These are phyloP conservation scores for Lentinula raphanica DNA, from an alignment of 768 basidiomycete genomes.

Conservation along the genomic window DNA sequence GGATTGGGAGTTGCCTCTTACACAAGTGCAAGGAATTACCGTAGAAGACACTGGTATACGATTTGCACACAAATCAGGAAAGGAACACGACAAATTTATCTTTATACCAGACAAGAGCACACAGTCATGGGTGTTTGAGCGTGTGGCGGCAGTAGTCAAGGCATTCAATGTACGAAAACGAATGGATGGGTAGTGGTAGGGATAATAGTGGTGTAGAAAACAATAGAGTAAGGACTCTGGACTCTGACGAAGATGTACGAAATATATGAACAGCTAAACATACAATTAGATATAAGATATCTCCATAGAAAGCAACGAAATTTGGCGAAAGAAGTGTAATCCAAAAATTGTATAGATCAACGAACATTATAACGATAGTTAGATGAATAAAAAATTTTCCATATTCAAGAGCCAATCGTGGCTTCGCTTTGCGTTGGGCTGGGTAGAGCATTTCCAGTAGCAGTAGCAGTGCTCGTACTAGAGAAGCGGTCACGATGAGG, in stretches of 20 bases:
- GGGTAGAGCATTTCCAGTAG: conserved; percentile 20
- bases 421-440: conserved; percentile 34
- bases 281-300: conserved; percentile 1
- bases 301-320: not conserved
- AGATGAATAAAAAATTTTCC: not conserved
- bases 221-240: not conserved
- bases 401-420: conserved; percentile 22
- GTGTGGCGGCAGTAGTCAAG: conserved; percentile 73
- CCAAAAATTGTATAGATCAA: not conserved
- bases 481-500: conserved; percentile 49
- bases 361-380: not conserved
- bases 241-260: not conserved
- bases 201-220: not conserved
- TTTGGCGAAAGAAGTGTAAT: not conserved
- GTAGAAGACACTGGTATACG: conserved; percentile 90
- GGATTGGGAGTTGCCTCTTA: conserved; percentile 89
- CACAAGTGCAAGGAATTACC: conserved; percentile 79
- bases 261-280: not conserved
- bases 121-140: conserved; percentile 77
- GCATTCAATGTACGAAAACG: conserved; percentile 67
- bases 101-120: conserved; percentile 70
- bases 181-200: conserved; percentile 38
- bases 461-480: conserved; percentile 48
- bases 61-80: conserved; percentile 75
- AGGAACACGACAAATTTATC: conserved; percentile 71